These are phyloP conservation scores for Trichophyton benhamiae DNA, from an alignment of 2,329 filamentous ascomycete genomes.

Conservation along the genomic window DNA sequence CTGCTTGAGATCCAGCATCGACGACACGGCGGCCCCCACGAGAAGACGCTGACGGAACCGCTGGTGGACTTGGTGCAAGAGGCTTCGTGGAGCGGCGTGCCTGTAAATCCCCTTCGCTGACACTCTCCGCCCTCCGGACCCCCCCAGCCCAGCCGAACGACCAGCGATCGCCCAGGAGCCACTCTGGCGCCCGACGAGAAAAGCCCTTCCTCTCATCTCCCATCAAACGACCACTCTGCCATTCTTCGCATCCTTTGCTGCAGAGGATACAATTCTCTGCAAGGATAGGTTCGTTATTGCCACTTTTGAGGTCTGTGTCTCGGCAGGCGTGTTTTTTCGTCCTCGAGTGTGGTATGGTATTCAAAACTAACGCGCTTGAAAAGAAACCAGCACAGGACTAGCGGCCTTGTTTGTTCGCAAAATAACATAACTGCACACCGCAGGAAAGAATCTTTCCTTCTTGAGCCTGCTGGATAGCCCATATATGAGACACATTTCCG, in stretches of 20 bases:
- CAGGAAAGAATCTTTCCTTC: neutral
- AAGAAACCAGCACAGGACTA: neutral
- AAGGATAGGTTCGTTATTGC: neutral
- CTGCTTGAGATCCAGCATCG: neutral
- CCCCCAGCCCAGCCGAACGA: conserved; percentile 1
- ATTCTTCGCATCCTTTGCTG: neutral
- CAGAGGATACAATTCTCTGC: conserved; percentile 1
- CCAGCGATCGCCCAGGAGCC: conserved; percentile 4
- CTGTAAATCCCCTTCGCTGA: neutral
- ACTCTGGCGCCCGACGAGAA: conserved; percentile 2
- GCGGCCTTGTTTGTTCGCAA: neutral
- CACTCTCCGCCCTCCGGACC: conserved; percentile 2
- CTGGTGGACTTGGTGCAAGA: neutral
- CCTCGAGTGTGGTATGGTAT: neutral
- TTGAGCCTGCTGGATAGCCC: neutral
- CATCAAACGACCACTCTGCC: neutral
- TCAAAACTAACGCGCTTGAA: conserved; percentile 2
- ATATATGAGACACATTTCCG: neutral
- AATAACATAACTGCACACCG: neutral
- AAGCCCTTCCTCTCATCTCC: neutral
- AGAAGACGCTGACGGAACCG: neutral
- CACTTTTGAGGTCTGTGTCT: neutral
- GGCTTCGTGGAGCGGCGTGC: neutral
- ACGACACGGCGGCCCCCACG: neutral
- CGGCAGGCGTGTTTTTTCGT: neutral